Evolutionary conservation across 495 filamentous ascomycete species (phyloP).

Genomic region (Aspergillus avenaceus): DNA sequence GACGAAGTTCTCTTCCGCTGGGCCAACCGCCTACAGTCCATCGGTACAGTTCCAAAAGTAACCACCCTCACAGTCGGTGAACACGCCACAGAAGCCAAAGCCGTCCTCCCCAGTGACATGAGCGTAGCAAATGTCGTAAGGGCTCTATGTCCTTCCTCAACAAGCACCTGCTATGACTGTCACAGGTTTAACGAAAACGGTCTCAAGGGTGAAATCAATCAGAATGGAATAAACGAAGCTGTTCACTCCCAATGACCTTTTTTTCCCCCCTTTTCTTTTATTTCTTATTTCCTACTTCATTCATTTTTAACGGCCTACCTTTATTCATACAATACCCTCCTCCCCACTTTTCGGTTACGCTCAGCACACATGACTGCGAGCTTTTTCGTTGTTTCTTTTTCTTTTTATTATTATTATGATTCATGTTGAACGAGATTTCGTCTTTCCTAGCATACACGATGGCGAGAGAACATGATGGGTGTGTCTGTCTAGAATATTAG

Average conservation of each 20-base stretch:
- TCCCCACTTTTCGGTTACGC: neutral
- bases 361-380: neutral
- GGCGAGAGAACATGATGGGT: neutral
- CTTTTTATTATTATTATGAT: too few species aligned
- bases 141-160: constrained; percentile 1
- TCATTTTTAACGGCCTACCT: too few species aligned
- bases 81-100: constrained; percentile 25
- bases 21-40: constrained; percentile 64
- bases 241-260: too few species aligned
- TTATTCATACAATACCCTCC: neutral
- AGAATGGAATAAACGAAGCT: neutral
- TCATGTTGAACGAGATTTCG: too few species aligned
- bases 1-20: constrained; percentile 83
- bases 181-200: too few species aligned
- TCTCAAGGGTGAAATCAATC: neutral
- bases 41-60: constrained; percentile 52
- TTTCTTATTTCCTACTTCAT: too few species aligned
- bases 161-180: neutral
- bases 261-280: too few species aligned
- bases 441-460: neutral
- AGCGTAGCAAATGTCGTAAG: constrained; percentile 4
- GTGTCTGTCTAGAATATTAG: neutral
- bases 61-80: constrained; percentile 70
- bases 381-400: neutral
- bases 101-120: constrained; percentile 18